Conservation (phyloP, 768 basidiomycete genomes). For the Termitomyces sp. region DNA sequence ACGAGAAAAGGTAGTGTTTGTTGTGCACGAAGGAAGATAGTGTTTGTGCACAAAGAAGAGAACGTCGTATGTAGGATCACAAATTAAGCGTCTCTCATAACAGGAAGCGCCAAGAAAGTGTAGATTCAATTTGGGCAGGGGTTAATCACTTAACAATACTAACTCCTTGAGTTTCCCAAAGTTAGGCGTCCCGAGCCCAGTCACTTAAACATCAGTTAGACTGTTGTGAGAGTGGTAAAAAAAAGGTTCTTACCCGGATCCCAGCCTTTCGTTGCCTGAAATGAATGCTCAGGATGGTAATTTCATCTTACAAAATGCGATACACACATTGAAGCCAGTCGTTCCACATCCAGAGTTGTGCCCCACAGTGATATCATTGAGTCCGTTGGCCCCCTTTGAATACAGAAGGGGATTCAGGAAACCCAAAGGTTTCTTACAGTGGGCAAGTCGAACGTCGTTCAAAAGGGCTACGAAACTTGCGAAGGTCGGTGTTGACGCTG, state of each 20-base stretch:
- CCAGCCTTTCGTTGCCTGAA: conserved; percentile 51
- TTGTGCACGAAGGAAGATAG: background rate
- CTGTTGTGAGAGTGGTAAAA: background rate
- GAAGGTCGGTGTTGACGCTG: conserved; percentile 59
- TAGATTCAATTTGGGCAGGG: background rate
- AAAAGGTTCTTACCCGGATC: conserved; percentile 40
- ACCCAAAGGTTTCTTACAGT: conserved; percentile 41
- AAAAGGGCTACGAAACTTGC: conserved; percentile 58
- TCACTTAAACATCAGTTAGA: conserved; percentile 28
- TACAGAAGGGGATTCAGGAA: conserved; percentile 67
- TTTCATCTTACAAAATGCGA: background rate
- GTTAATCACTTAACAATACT: conserved; percentile 13
- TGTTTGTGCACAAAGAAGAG: background rate
- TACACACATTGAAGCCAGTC: conserved; percentile 55
- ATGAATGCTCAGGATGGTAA: background rate
- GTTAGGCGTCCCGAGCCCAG: conserved; percentile 51
- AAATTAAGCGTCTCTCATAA: background rate
- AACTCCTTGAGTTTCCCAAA: conserved; percentile 39
- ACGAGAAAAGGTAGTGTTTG: too few relatives aligned
- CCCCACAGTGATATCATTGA: conserved; percentile 58
- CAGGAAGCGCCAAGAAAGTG: background rate
- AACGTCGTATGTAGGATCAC: background rate
- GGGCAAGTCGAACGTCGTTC: conserved; percentile 52
- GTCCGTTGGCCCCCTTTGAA: conserved; percentile 24
- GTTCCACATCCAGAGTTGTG: conserved; percentile 59